These are phyloP conservation scores for Calamus simplicifolius DNA, from an alignment of 176 grass and related monocot genomes.

Conservation along the genomic window DNA sequence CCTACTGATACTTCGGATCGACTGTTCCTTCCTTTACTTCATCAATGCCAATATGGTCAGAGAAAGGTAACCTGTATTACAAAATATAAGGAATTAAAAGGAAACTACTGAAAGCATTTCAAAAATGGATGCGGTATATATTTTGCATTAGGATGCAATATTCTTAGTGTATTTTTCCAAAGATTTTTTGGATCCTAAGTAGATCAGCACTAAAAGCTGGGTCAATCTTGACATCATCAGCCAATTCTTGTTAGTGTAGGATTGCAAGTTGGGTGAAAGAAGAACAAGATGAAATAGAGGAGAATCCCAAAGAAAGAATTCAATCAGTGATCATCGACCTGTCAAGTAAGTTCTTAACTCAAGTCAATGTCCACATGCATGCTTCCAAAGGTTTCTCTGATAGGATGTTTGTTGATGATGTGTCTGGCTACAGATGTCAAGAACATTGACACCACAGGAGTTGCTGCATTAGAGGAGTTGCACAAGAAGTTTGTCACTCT, in stretches of 20 bases:
- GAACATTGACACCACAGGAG: slow-evolving; percentile 84
- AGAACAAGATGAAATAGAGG: slow-evolving; percentile 25
- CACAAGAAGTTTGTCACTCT: slow-evolving; percentile 52
- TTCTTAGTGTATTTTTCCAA: too few species aligned
- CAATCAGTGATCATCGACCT: slow-evolving; percentile 71
- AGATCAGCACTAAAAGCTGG: too few species aligned
- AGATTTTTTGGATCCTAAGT: too few species aligned
- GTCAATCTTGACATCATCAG: too few species aligned
- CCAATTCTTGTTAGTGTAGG: slow-evolving; percentile 29
- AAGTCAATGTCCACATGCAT: too few species aligned
- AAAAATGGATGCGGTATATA: too few species aligned
- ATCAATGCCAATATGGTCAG: slow-evolving; percentile 71
- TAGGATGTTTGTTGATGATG: too few species aligned
- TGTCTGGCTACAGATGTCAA: slow-evolving; percentile 43
- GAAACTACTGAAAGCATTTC: too few species aligned
- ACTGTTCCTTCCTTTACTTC: slow-evolving; percentile 85
- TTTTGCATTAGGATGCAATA: too few species aligned
- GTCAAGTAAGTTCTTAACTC: slow-evolving; percentile 43
- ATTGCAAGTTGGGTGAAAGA: slow-evolving; percentile 42
- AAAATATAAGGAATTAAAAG: too few species aligned
- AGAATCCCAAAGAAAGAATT: slow-evolving; percentile 42
- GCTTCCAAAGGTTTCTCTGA: too few species aligned
- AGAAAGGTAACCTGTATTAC: slow-evolving; percentile 44
- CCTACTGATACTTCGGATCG: slow-evolving; percentile 47
- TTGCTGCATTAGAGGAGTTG: slow-evolving; percentile 48